A percentile compares a stretch with the other conserved stretches of the same genome.
Evolutionary conservation across 2,329 filamentous ascomycete genomes (phyloP).

Genomic region (Ploettnerulaceae sp.): DNA sequence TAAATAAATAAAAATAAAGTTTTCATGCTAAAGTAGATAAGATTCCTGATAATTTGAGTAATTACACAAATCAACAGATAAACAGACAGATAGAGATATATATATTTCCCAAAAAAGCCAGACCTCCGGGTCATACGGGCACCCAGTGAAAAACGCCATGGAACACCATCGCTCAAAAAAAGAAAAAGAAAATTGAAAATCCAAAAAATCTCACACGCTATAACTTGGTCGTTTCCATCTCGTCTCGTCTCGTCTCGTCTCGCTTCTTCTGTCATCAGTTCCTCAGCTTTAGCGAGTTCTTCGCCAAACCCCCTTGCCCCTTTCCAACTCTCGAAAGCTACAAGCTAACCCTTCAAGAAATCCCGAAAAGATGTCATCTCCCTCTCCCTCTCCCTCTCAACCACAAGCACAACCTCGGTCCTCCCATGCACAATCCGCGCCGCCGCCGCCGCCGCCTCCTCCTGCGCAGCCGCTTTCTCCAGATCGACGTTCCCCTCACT

Average conservation of each 20-base stretch:
- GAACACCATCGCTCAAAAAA: conserved; percentile 6
- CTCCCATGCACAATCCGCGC: not conserved
- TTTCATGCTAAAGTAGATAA: not conserved
- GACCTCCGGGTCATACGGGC: not conserved
- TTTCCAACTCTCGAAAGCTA: no score
- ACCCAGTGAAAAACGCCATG: not conserved
- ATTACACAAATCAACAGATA: no score
- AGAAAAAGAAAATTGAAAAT: not conserved
- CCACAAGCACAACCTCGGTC: not conserved
- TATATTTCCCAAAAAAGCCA: not conserved
- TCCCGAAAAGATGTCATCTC: not conserved
- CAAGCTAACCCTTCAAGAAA: not conserved
- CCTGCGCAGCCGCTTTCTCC: not conserved
- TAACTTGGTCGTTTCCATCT: no score
- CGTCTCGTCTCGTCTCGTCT: no score
- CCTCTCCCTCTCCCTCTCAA: not conserved
- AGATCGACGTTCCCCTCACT: not conserved
- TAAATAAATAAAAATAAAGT: not conserved
- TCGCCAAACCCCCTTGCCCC: no score
- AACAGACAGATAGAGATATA: not conserved
- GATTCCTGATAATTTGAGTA: no score
- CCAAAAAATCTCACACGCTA: not conserved
- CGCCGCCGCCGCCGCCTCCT: not conserved
- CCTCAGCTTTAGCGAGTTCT: no score
- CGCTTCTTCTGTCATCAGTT: no score